Evolutionary conservation across 208 protist species (phyloP), one percentile per base, ranked within the genome.

Genomic region (Wallacemonas sp.): DNA sequence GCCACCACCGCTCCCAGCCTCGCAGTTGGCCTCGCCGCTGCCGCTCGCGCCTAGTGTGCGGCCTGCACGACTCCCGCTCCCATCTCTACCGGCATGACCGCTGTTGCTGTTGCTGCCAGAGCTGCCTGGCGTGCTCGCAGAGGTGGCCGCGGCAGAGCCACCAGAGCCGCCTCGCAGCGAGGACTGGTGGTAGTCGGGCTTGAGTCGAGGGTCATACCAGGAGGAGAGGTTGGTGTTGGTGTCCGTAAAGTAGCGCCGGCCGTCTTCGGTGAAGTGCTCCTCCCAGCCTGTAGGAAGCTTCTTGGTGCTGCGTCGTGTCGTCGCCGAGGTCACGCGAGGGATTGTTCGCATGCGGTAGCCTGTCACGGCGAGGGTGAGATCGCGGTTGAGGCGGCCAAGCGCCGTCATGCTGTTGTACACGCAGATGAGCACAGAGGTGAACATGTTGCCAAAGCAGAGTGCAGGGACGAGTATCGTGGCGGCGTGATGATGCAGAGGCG

Each of bases 361-460:
- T 8, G 80, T 82, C 27, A 90, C 62, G 22, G 80, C 82, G 24
- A 94, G 80, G 3, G 70, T 80, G 38, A 94, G 60, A 62, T 94
- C 88, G 17, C 88, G 68, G 38, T 82, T 83, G 17, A 94, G 68
- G 19, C 88, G 71, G 6, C 56, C 60, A 1, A 94, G 58, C n/a
- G 84, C 82, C 0, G 85, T 81, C 44, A 86, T 75, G 54, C 75
- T 89, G 77, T 95, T 95, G 72, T 94, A 94, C 21, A 80, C 85
- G 72, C 89, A 95, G 26, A 95, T 72, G 53, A 95, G 79, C 22
- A 88, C 70, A 1, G 86, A 95, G 24, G 75, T 76, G 58, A 88
- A 90, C 53, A 91, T 77, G 74, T 95, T 95, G 36, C 89, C 89
- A 22, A 82, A 88, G 76, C 79, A 93, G 30, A 95, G 47, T 6